phyloP scores from a whole-genome alignment of 208 protist genomes.

The Crithidia brevicula region DNA sequence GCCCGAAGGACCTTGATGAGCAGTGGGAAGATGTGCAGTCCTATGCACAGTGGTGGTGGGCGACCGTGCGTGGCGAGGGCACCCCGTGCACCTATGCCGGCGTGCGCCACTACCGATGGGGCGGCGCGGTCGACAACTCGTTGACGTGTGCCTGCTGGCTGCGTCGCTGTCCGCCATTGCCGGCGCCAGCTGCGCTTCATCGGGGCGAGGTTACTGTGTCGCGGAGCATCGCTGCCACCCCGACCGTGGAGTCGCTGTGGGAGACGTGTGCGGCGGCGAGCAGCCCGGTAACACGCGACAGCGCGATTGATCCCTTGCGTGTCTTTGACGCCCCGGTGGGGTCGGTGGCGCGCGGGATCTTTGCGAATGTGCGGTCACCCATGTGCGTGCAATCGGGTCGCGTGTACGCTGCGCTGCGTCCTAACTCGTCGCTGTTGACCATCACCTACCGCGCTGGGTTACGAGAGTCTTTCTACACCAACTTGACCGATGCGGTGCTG shows the following conservation, averaged over 20 bases:
- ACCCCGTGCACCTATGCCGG: slow-evolving; percentile 37
- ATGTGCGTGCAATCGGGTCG: slow-evolving; percentile 42
- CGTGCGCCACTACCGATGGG: slow-evolving; percentile 37
- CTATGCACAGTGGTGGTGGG: slow-evolving; percentile 24
- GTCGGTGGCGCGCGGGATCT: slow-evolving; percentile 12
- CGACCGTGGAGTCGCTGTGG: slow-evolving; percentile 25
- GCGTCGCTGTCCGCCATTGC: slow-evolving; percentile 28
- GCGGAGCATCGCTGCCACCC: neutral
- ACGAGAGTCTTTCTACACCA: slow-evolving; percentile 23
- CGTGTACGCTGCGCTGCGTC: slow-evolving; percentile 24
- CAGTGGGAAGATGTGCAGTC: slow-evolving; percentile 39
- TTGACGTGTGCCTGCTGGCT: slow-evolving; percentile 28
- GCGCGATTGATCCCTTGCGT: slow-evolving; percentile 11
- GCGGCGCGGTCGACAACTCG: slow-evolving; percentile 20
- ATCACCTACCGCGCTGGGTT: slow-evolving; percentile 10
- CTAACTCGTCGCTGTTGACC: slow-evolving; percentile 15
- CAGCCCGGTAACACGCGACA: slow-evolving; percentile 14
- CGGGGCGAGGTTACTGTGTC: neutral
- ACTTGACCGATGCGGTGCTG: slow-evolving; percentile 28
- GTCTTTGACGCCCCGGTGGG: slow-evolving; percentile 17
- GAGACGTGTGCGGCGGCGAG: slow-evolving; percentile 19
- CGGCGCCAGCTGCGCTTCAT: neutral
- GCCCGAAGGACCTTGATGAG: slow-evolving; percentile 30
- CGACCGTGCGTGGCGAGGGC: slow-evolving; percentile 6
- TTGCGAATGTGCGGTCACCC: slow-evolving; percentile 22